These are phyloP conservation scores for Prillingera fragicola DNA, from an alignment of 1,284 basidiomycete genomes.

Conservation along the genomic window DNA sequence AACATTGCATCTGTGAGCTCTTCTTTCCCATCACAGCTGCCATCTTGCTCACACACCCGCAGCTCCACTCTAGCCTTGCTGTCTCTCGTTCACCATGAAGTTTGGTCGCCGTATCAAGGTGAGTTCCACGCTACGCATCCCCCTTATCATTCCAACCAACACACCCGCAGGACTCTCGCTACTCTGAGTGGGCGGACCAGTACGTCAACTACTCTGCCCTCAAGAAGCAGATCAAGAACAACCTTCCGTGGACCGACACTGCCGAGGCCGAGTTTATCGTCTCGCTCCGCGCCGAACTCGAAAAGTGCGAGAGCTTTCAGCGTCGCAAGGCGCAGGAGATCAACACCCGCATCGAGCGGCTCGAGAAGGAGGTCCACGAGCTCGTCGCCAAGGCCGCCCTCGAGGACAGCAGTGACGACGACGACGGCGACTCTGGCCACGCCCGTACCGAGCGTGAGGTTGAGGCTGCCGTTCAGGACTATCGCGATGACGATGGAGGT, in stretches of 20 bases:
- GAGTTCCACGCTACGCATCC: conserved; percentile 30
- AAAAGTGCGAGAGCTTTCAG: conserved; percentile 96
- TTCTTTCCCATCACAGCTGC: no score
- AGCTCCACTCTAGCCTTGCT: no score
- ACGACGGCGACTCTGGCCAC: conserved; percentile 14
- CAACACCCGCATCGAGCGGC: conserved; percentile 67
- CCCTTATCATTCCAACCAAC: conserved; percentile 4
- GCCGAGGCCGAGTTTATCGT: conserved; percentile 77
- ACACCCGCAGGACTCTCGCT: conserved; percentile 64
- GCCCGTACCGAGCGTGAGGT: conserved; percentile 28
- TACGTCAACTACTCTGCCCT: conserved; percentile 85
- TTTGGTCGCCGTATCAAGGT: conserved; percentile 84
- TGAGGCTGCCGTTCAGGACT: conserved; percentile 45
- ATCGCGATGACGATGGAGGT: conserved; percentile 54
- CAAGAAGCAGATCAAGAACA: conserved; percentile 76
- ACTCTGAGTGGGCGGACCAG: conserved; percentile 82
- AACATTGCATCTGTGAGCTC: neutral
- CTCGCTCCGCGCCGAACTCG: conserved; percentile 78
- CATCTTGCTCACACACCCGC: no score
- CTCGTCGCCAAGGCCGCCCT: conserved; percentile 55
- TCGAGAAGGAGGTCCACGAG: conserved; percentile 70
- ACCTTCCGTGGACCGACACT: conserved; percentile 60
- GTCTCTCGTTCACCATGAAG: conserved; percentile 73
- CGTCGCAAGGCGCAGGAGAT: conserved; percentile 84
- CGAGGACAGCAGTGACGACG: conserved; percentile 42